Percentiles rank a stretch among this genome's conserved stretches.
These are phyloP conservation scores for Ajuga chamaepitys DNA, from an alignment of 257 asterid genomes.

Conservation along the genomic window DNA sequence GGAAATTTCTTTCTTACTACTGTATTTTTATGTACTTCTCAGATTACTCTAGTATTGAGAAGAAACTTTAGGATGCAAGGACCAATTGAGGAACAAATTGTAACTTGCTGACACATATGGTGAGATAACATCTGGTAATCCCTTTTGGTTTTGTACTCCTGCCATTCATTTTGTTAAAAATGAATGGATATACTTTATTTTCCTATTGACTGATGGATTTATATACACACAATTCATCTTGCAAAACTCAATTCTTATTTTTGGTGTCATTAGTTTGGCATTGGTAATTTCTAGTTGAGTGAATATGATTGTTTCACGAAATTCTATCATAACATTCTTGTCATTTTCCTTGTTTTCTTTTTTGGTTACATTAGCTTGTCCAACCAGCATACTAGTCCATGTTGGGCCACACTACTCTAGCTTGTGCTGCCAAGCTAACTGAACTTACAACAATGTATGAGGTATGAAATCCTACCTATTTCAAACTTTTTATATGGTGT, in stretches of 20 bases:
- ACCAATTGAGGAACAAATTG: conserved; percentile 38
- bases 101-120: conserved; percentile 44
- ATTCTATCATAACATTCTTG: not conserved
- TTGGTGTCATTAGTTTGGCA: not conserved
- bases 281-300: not conserved
- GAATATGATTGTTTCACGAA: not conserved
- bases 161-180: too few relatives aligned
- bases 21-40: conserved; percentile 22
- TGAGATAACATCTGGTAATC: conserved; percentile 55
- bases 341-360: not conserved
- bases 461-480: conserved; percentile 34
- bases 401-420: conserved; percentile 81
- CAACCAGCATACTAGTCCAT: conserved; percentile 80
- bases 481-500: not conserved
- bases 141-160: conserved; percentile 21
- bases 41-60: conserved; percentile 44
- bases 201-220: too few relatives aligned
- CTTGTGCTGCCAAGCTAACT: conserved; percentile 58
- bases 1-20: not conserved
- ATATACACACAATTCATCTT: not conserved
- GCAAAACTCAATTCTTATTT: not conserved
- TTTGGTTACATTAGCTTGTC: conserved; percentile 56
- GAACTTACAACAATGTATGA: conserved; percentile 55
- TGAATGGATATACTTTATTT: too few relatives aligned
- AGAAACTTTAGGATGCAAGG: conserved; percentile 54